Conservation (phyloP, 140 eudicot genomes). For the Bidens hawaiensis region DNA sequence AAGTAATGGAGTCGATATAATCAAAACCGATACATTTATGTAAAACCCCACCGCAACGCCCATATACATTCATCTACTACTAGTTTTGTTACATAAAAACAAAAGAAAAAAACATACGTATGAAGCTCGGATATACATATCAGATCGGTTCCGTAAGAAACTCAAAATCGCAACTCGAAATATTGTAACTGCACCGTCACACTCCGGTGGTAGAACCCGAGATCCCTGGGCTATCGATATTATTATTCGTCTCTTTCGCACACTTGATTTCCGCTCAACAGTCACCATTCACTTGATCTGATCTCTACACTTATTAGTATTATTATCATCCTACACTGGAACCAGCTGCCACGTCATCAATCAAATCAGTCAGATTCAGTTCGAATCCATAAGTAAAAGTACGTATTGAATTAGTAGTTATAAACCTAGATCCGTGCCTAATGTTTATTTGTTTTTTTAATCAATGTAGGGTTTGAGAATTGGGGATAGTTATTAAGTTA, state of each 20-base stretch:
- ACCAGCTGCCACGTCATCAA: background rate
- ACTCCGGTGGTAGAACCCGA: conserved; percentile 1
- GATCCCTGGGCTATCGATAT: conserved; percentile 10
- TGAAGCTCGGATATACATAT: too few relatives aligned
- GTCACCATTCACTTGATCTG: conserved; percentile 2
- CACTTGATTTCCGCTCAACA: conserved; percentile 11
- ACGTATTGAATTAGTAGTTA: background rate
- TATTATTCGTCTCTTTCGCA: conserved; percentile 18
- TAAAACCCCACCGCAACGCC: too few relatives aligned
- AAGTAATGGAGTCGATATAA: too few relatives aligned
- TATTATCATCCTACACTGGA: background rate
- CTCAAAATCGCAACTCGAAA: background rate
- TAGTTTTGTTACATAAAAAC: too few relatives aligned
- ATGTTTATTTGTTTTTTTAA: conserved; percentile 22
- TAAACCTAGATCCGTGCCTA: conserved; percentile 24
- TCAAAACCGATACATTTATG: too few relatives aligned
- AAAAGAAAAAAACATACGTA: too few relatives aligned
- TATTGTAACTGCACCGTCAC: too few relatives aligned
- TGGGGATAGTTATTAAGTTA: background rate
- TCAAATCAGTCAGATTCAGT: conserved; percentile 23
- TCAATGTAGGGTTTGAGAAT: background rate
- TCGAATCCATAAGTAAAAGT: conserved; percentile 15
- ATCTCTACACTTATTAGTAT: conserved; percentile 20
- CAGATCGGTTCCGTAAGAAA: background rate
- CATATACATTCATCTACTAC: too few relatives aligned